Evolutionary conservation across 2,329 filamentous ascomycete genomes (phyloP).

Genomic region (Botrytis byssoidea): DNA sequence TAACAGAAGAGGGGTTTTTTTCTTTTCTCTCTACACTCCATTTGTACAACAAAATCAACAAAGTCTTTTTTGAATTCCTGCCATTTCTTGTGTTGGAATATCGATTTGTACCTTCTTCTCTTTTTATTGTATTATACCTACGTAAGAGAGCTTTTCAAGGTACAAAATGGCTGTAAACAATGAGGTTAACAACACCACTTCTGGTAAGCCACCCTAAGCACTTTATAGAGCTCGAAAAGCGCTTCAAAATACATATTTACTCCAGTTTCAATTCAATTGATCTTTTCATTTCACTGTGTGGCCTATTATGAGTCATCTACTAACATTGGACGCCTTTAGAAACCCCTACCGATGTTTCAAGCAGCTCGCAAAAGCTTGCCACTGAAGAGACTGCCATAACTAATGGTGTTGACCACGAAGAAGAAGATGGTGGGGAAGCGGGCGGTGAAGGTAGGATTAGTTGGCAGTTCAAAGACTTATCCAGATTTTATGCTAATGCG

Average conservation of each 20-base stretch:
- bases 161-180: conserved; percentile 35
- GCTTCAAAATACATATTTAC: neutral
- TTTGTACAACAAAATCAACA: conserved; percentile 14
- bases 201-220: conserved; percentile 31
- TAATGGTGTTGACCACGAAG: conserved; percentile 30
- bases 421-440: conserved; percentile 34
- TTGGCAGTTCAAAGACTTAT: conserved; percentile 13
- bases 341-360: conserved; percentile 23
- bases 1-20: neutral
- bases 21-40: neutral
- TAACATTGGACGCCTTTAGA: conserved; percentile 23
- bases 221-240: neutral
- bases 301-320: conserved; percentile 2
- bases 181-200: conserved; percentile 33
- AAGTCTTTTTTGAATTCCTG: conserved; percentile 7
- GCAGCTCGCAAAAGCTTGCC: conserved; percentile 24
- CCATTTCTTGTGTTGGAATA: conserved; percentile 9
- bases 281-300: neutral
- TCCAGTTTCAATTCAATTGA: neutral
- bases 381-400: conserved; percentile 17
- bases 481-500: conserved; percentile 27
- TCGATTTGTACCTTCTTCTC: conserved; percentile 6
- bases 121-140: conserved; percentile 18
- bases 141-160: neutral
- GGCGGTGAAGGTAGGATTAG: conserved; percentile 36